A percentile compares a stretch with the other conserved stretches of the same genome.
phyloP scores from a whole-genome alignment of 1,284 basidiomycete genomes.

The Cystobasidiaceae sp. region DNA sequence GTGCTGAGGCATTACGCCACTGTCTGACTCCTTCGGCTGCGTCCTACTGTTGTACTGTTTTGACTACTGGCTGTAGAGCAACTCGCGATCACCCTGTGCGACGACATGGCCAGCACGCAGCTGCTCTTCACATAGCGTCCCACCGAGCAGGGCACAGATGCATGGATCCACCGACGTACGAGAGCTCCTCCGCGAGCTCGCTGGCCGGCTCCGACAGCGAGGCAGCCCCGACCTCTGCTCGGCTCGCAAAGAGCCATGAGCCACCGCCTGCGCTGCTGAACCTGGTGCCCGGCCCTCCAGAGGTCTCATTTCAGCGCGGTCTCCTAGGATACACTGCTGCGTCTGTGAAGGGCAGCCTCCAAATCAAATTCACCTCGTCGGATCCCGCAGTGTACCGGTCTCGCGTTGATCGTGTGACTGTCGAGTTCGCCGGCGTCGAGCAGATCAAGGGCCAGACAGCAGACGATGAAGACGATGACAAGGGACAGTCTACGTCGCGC shows the following conservation, averaged over 20 bases:
- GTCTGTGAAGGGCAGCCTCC: constrained; percentile 12
- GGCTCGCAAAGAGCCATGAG: constrained; percentile 48
- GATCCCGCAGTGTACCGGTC: constrained; percentile 2
- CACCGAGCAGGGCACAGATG: constrained; percentile 61
- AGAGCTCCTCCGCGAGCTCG: constrained; percentile 56
- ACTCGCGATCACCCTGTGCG: too few species aligned
- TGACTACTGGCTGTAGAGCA: too few species aligned
- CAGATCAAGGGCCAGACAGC: constrained; percentile 6
- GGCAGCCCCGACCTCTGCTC: background rate
- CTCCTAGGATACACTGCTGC: constrained; percentile 14
- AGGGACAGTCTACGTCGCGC: too few species aligned
- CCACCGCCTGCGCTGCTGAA: constrained; percentile 22
- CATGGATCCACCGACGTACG: constrained; percentile 55
- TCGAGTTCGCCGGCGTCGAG: constrained; percentile 27
- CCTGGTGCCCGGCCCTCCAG: constrained; percentile 14
- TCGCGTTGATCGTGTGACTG: background rate
- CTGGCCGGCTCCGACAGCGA: constrained; percentile 54
- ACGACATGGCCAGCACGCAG: too few species aligned
- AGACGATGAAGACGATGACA: background rate
- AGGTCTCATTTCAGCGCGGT: constrained; percentile 25
- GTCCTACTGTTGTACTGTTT: too few species aligned
- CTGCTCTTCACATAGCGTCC: constrained; percentile 65
- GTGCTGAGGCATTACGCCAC: too few species aligned
- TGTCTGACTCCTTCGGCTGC: too few species aligned
- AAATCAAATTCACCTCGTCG: constrained; percentile 19